Evolutionary conservation across 2,329 filamentous ascomycete genomes (phyloP).

Genomic region (Penicillium occitanis): DNA sequence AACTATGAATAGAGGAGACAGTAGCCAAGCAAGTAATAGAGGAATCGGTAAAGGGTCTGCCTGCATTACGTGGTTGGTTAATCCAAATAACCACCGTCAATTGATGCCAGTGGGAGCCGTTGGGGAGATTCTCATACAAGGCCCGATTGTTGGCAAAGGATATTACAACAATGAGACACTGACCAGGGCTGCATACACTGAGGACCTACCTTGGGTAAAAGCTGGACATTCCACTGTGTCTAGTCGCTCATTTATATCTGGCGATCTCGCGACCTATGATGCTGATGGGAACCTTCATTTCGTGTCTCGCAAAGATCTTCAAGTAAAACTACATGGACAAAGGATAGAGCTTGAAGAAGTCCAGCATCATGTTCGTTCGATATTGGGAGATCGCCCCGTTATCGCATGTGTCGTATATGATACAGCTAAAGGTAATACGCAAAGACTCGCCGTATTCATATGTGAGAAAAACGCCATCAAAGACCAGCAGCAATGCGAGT

Average conservation of each 20-base stretch:
- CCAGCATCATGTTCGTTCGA: conserved; percentile 1
- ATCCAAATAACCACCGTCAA: conserved; percentile 37
- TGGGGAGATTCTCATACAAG: conserved; percentile 51
- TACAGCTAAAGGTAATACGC: neutral
- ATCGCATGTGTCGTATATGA: neutral
- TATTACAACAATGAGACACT: conserved; percentile 46
- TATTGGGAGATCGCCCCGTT: neutral
- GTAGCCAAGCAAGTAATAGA: conserved; percentile 22
- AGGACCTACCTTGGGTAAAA: conserved; percentile 38
- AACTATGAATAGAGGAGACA: conserved; percentile 31
- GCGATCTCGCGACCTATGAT: conserved; percentile 36
- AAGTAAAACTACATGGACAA: conserved; percentile 46
- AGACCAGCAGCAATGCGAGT: neutral
- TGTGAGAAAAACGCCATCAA: neutral
- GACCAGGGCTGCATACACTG: conserved; percentile 37
- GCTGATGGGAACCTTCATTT: conserved; percentile 37
- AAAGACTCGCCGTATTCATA: neutral
- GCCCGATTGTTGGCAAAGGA: conserved; percentile 43
- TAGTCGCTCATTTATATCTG: neutral
- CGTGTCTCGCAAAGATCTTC: conserved; percentile 37
- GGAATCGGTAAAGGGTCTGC: conserved; percentile 18
- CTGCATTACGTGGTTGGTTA: conserved; percentile 41
- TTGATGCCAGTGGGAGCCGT: conserved; percentile 46
- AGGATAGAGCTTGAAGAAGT: conserved; percentile 45
- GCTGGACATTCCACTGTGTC: neutral